Evolutionary conservation across 148 eudicot genomes (phyloP), one percentile per base, ranked within the genome.

Genomic region (Euryodendron excelsum): DNA sequence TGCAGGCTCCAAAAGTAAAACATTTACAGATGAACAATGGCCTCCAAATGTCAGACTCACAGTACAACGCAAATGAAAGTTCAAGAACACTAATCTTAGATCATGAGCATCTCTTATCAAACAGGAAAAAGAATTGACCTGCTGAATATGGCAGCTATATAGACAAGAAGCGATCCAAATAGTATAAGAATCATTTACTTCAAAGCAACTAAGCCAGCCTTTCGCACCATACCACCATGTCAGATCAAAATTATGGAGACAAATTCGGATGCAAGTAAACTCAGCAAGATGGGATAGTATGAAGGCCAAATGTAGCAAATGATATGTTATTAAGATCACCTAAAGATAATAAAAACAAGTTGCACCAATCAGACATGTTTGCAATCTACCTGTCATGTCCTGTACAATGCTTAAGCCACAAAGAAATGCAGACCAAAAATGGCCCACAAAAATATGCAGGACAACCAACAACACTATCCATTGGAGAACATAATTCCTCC

Each of bases 391-490:
- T 70, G 75, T 73, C 80, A 86, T 66, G 69, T 77, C 77, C 77
- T 81, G 81, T 82, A 87, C 87, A 87, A 48, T 84, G 78, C 79
- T 74, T 78, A 82, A 82, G 78, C 81, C 39, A 33, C 41, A 63
- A 52, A 31, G 21, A 73, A 81, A 69, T 53, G 30, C 47, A 65
- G 58, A 56, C 25, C 45, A 47, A 56, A 70, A 68, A 85, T 61
- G 28, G 79, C 76, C 76, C 55, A 79, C 85, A 69, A 31, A 77
- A 44, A 69, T 25, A 69, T 23, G 50, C 73, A 69, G 73, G 61
- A 36, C 61, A 76, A 28, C 23, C 76, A 72, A 47, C 76, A 41
- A 73, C 37, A 60, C 41, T 77, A 75, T 31, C 41, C 33, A 30
- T 30, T 45, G 79, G 76, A 58, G 30, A 37, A 69, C 44, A 63